Conservation (phyloP, 1,284 basidiomycete genomes). For the Ceratobasidium sp. region DNA sequence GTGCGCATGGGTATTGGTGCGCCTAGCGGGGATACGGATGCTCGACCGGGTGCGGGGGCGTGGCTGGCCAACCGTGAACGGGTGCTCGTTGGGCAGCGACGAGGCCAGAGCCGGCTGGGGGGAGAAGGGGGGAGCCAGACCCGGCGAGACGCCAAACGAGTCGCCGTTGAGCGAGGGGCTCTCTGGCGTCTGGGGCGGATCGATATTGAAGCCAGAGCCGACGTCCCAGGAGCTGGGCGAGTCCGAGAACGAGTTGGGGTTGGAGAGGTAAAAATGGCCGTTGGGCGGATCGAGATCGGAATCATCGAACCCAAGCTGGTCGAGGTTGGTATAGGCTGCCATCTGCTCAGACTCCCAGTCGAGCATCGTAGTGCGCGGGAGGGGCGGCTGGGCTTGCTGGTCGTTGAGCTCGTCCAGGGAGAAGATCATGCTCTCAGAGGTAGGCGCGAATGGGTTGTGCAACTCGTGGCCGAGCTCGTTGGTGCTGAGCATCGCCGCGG, state of each 20-base stretch:
- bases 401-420: conserved; percentile 10
- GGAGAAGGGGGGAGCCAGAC: neutral
- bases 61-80: conserved; percentile 5
- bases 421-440: conserved; percentile 31
- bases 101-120: conserved; percentile 1
- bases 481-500: conserved; percentile 22
- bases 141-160: conserved; percentile 31
- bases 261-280: conserved; percentile 21
- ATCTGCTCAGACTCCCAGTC: conserved; percentile 7
- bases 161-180: conserved; percentile 13
- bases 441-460: neutral
- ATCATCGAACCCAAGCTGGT: conserved; percentile 26
- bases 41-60: conserved; percentile 7
- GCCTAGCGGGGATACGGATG: conserved; percentile 1
- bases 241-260: conserved; percentile 16
- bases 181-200: conserved; percentile 30
- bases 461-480: neutral
- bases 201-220: conserved; percentile 3
- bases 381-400: neutral
- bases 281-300: neutral
- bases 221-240: conserved; percentile 36
- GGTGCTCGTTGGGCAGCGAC: conserved; percentile 23
- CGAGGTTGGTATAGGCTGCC: conserved; percentile 8
- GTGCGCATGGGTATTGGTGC: conserved; percentile 36
- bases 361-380: conserved; percentile 18